A percentile compares a stretch with the other conserved stretches of the same genome.
phyloP scores from a whole-genome alignment of 225 moss, liverwort and hornwort genomes.

The Asterella californica region DNA sequence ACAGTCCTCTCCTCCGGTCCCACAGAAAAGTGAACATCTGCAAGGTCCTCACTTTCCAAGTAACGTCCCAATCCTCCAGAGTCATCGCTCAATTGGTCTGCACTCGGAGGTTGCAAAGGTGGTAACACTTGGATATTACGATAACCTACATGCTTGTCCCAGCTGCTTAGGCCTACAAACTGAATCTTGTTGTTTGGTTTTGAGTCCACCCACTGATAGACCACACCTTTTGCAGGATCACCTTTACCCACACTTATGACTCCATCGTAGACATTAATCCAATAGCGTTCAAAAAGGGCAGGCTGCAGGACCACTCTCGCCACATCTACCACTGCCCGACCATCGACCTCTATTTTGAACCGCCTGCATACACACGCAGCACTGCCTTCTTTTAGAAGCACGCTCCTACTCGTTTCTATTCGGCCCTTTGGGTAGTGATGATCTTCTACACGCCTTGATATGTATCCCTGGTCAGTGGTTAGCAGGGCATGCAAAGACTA shows the following conservation, averaged over 20 bases:
- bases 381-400: neutral
- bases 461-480: no score
- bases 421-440: neutral
- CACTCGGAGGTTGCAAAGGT: constrained; percentile 46
- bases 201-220: constrained; percentile 81
- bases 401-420: neutral
- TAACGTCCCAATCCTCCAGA: constrained; percentile 54
- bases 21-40: constrained; percentile 66
- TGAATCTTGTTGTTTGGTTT: constrained; percentile 67
- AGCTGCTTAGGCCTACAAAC: constrained; percentile 84
- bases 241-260: constrained; percentile 82
- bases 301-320: constrained; percentile 62
- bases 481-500: no score
- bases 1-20: constrained; percentile 52
- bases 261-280: constrained; percentile 84
- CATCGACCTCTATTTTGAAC: constrained; percentile 76
- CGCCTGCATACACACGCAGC: constrained; percentile 41
- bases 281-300: constrained; percentile 72
- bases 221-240: constrained; percentile 65
- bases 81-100: constrained; percentile 5
- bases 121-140: constrained; percentile 79
- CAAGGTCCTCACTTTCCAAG: constrained; percentile 68
- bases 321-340: constrained; percentile 79
- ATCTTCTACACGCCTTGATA: neutral
- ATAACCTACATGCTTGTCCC: constrained; percentile 98